Evolutionary conservation across 2,329 filamentous ascomycete genomes (phyloP).

Genomic region (Aspergillus quadricinctus): DNA sequence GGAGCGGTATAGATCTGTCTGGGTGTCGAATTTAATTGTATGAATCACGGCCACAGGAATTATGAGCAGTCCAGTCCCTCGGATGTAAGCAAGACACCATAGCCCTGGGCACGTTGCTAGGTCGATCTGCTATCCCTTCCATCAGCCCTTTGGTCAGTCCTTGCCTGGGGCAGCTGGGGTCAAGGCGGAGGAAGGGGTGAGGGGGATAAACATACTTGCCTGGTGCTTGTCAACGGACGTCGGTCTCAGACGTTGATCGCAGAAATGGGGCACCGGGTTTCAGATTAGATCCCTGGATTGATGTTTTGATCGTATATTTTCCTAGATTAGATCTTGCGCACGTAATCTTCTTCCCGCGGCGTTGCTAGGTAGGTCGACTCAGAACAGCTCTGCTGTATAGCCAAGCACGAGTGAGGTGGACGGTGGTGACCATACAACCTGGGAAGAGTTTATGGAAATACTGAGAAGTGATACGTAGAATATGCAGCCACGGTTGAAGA

Average conservation of each 20-base stretch:
- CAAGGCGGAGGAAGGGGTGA: constrained; percentile 14
- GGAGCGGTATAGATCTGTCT: constrained; percentile 1
- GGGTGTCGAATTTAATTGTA: neutral
- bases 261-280: constrained; percentile 5
- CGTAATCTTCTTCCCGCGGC: neutral
- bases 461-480: neutral
- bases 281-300: constrained; percentile 2
- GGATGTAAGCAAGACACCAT: constrained; percentile 20
- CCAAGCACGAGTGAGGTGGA: neutral
- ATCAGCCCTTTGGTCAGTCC: constrained; percentile 18
- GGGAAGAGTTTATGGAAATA: neutral
- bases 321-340: neutral
- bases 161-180: constrained; percentile 12
- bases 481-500: neutral
- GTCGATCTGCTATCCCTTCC: constrained; percentile 14
- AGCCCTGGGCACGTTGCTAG: constrained; percentile 15
- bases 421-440: neutral
- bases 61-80: constrained; percentile 17
- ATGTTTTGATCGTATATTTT: constrained; percentile 5
- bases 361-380: neutral
- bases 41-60: constrained; percentile 10
- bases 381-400: neutral
- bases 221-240: constrained; percentile 10
- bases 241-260: constrained; percentile 17
- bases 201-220: constrained; percentile 15